Base-by-base conservation (phyloP, 2,329 filamentous ascomycete species). In the Hymenoscyphus infarciens region DNA sequence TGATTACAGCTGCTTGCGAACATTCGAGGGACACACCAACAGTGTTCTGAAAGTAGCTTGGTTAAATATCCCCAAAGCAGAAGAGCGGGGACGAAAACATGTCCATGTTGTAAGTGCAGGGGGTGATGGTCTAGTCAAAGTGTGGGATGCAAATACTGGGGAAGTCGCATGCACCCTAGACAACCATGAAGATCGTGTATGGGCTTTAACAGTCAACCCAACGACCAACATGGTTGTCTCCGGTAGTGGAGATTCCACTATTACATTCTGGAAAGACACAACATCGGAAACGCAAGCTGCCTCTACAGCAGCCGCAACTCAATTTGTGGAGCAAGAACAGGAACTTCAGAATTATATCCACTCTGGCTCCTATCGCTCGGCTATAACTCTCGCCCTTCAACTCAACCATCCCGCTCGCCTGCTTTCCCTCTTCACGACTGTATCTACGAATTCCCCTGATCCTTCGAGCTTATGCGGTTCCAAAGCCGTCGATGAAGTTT, bases 241-340 rank as follows among this genome's bases (percentile, higher is more conserved):
- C 6, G 95, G 93, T 39, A 93, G 91, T 63, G 94, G 90, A 59
- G 95, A 99, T 76, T 93, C 92, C 38, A 93, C 92, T 0, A 86
- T 99, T 42, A 96, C 92, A 0, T 97, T 98, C 78, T 99, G 95
- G 95, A 87, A 87, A 71, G 95, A 99, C 73, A 97, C 92, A 1
- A 96, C 92, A 0, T 84, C 86, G 3, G 82, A 90, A 63, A 97
- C 94, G 0, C 87, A 91, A 65, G 85, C 86, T 16, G 88, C 88
- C 2, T 86, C 90, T 0, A 88, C 89, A 1, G 84, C 87, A 49
- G 90, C 89, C 3, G 88, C 89, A 39, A 87, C 90, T 5, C 86
- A 89, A 73, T 85, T 94, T 61, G 89, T 97, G 56, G 94, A 99
- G 77, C 91, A 97, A 75, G 94, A 98, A 72, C 95, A 99, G 74